These are phyloP conservation scores for Blepharisma japonicum DNA, from an alignment of 73 alveolate species.

Conservation along the genomic window DNA sequence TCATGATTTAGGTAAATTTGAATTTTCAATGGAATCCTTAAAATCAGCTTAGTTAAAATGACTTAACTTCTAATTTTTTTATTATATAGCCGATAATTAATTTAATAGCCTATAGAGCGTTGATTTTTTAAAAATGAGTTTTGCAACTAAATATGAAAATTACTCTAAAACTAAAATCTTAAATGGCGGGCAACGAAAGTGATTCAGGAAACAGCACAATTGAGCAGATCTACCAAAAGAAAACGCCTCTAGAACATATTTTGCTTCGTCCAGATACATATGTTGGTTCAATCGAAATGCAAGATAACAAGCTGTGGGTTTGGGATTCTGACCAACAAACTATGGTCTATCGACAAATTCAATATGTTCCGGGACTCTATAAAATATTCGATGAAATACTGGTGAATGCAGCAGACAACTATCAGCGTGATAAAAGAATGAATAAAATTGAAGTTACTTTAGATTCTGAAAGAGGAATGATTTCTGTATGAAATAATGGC, in stretches of 20 bases:
- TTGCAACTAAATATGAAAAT: no score
- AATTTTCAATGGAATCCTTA: no score
- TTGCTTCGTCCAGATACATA: conserved; percentile 95
- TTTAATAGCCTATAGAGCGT: no score
- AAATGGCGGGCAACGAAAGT: no score
- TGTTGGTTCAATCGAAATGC: conserved; percentile 81
- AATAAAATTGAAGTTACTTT: conserved; percentile 89
- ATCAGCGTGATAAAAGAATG: conserved; percentile 90
- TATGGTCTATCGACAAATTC: conserved; percentile 71
- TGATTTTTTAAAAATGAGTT: no score
- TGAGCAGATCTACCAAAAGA: conserved; percentile 86
- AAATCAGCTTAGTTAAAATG: no score
- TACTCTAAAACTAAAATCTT: no score
- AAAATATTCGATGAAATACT: conserved; percentile 94
- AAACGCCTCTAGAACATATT: conserved; percentile 88
- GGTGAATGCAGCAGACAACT: conserved; percentile 99
- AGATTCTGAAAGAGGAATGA: conserved; percentile 67
- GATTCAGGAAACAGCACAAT: conserved; percentile 40
- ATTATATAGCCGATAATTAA: no score
- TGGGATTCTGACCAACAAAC: conserved; percentile 48
- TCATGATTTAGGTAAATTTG: no score
- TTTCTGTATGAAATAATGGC: conserved; percentile 91
- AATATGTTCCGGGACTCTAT: conserved; percentile 94
- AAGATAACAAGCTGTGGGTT: conserved; percentile 78
- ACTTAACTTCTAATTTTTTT: no score